These are phyloP conservation scores for Cystobasidium onofrii DNA, from an alignment of 768 basidiomycete species.

Conservation along the genomic window DNA sequence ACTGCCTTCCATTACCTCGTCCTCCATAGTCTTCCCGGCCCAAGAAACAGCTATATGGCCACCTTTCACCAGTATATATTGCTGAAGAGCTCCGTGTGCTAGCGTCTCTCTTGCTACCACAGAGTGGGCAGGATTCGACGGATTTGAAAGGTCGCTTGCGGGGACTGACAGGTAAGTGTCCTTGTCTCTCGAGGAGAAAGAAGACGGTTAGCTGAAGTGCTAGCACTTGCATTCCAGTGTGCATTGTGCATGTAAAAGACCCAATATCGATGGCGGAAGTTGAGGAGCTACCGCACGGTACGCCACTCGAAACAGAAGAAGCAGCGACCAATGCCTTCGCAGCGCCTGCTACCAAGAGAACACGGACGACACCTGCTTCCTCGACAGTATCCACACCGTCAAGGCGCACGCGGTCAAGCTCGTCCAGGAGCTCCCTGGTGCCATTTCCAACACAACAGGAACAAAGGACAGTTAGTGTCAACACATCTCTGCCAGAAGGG, in stretches of 20 bases:
- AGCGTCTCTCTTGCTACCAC: conserved; percentile 56
- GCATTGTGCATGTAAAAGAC: conserved; percentile 79
- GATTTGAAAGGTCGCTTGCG: conserved; percentile 7
- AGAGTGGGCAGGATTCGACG: not conserved
- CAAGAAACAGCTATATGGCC: conserved; percentile 67
- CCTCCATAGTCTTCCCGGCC: conserved; percentile 57
- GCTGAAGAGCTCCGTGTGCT: conserved; percentile 64
- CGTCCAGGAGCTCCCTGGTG: not conserved
- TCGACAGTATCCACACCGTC: not conserved
- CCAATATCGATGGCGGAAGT: not conserved
- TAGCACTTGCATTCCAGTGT: conserved; percentile 32
- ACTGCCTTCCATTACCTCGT: not conserved
- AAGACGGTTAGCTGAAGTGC: not conserved
- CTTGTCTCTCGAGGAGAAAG: not conserved
- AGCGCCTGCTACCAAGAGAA: not conserved
- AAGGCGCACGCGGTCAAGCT: not conserved
- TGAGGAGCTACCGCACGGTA: not conserved
- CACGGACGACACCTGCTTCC: not conserved
- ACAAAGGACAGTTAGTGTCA: not conserved
- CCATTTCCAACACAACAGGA: not conserved
- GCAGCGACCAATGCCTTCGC: not conserved
- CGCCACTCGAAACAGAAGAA: not conserved
- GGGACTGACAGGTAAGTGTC: conserved; percentile 29
- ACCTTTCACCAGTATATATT: conserved; percentile 73
- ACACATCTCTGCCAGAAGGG: not conserved